Conservation (phyloP, 1,284 basidiomycete genomes). For the Anthracocystis walkeri region DNA sequence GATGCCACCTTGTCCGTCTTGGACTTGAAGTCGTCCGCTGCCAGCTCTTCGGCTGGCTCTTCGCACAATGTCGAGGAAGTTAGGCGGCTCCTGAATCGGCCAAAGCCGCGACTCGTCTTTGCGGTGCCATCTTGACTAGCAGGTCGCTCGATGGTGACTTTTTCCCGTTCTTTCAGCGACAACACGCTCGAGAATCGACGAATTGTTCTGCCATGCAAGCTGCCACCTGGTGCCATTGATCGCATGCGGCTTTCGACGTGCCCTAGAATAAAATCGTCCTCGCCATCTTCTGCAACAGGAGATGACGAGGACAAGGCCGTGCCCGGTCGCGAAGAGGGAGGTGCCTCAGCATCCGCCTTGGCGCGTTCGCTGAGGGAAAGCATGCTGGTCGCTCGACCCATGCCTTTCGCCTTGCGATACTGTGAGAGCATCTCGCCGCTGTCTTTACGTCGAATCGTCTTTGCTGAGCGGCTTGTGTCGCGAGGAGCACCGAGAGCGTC, state of each 20-base stretch:
- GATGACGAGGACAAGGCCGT: conserved; percentile 20
- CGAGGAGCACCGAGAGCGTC: conserved; percentile 10
- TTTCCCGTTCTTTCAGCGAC: conserved; percentile 31
- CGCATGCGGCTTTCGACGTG: conserved; percentile 35
- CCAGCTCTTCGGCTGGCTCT: conserved; percentile 22
- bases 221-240: conserved; percentile 23
- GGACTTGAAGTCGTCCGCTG: background rate
- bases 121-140: conserved; percentile 27
- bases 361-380: conserved; percentile 41
- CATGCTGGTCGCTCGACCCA: conserved; percentile 50
- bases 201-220: conserved; percentile 22
- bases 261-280: conserved; percentile 44
- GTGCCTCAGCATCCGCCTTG: conserved; percentile 36
- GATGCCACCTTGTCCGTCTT: background rate
- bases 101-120: conserved; percentile 27
- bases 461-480: conserved; percentile 13
- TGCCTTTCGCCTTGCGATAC: conserved; percentile 58
- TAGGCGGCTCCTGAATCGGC: conserved; percentile 37
- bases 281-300: conserved; percentile 3
- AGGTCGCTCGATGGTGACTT: conserved; percentile 26
- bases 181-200: conserved; percentile 47
- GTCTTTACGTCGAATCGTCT: conserved; percentile 51
- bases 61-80: conserved; percentile 29
- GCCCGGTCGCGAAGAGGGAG: conserved; percentile 11
- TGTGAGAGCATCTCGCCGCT: conserved; percentile 64